Evolutionary conservation across 2,329 filamentous ascomycete species (phyloP), one percentile per base, ranked within the genome.

Genomic region (Raffaelea deltoideospora): DNA sequence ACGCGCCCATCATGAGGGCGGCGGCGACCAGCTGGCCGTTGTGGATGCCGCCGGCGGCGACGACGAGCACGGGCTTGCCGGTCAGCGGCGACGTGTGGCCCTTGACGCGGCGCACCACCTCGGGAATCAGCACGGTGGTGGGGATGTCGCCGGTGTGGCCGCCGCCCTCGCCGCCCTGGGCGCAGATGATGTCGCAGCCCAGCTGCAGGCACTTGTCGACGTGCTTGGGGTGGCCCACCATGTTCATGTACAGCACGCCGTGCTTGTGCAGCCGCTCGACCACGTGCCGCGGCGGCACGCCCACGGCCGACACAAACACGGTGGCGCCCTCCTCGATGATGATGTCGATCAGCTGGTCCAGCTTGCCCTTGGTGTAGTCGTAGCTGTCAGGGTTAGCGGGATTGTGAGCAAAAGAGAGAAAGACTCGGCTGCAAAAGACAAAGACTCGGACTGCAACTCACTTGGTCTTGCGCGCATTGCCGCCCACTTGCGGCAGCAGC

Each of bases 171-270:
- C 90, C 88, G 56, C 90, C 90, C 66, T 98, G 90, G 36, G 90
- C 90, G 67, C 88, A 96, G 65, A 98, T 96, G 52, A 98, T 81
- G 61, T 98, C 90, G 49, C 78, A 84, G 47, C 87, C 90, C 41
- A 87, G 72, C 35, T 88, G 85, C 44, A 98, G 71, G 61, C 85
- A 92, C 72, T 96, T 98, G 63, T 85, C 73, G 45, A 94, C 88
- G 65, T 98, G 90, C 77, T 98, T 98, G 54, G 90, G 88, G 71
- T 98, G 90, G 48, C 90, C 90, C 57, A 98, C 87, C 90, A 98
- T 98, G 78, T 98, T 98, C 90, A 96, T 96, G 72, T 92, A 94
- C 48, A 93, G 71, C 48, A 98, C 73, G 48, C 87, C 87, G 52
- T 76, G 65, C 54, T 76, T 72, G 72, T 98, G 90, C 33, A 98